Evolutionary conservation across 2,329 filamentous ascomycete species (phyloP).

Genomic region (Cercospora brassicicola): DNA sequence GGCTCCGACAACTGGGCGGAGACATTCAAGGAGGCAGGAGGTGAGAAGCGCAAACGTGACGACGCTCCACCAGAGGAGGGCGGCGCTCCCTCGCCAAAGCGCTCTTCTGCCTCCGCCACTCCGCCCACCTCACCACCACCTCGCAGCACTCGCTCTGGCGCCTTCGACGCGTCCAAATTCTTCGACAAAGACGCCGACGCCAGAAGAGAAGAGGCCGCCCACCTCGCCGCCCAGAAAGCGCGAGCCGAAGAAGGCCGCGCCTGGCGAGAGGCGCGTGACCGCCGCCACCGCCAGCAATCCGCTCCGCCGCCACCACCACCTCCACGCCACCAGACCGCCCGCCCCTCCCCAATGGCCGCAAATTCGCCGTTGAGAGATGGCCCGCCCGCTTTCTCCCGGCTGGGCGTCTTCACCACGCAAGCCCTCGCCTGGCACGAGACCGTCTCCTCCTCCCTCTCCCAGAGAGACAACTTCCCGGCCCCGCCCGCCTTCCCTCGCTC

Average conservation of each 20-base stretch:
- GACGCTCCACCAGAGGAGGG: not conserved
- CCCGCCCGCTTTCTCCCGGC: not conserved
- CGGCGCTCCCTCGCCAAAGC: not conserved
- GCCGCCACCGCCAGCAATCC: not conserved
- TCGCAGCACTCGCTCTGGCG: not conserved
- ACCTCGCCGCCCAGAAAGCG: not conserved
- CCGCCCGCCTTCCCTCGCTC: not conserved
- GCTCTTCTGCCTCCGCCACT: not conserved
- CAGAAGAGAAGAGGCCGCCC: not conserved
- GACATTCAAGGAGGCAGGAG: too few relatives aligned
- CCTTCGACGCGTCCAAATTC: not conserved
- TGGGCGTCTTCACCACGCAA: not conserved
- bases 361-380: not conserved
- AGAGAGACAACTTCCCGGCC: not conserved
- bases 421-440: not conserved
- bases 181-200: not conserved
- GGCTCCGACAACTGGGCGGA: not conserved
- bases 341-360: not conserved
- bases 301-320: not conserved
- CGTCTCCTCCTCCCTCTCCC: not conserved
- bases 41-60: constrained; percentile 1
- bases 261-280: not conserved
- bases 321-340: not conserved
- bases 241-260: not conserved
- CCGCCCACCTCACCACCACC: not conserved